phyloP scores from a whole-genome alignment of 345 rosid genomes.

The Sonneratia caseolaris region DNA sequence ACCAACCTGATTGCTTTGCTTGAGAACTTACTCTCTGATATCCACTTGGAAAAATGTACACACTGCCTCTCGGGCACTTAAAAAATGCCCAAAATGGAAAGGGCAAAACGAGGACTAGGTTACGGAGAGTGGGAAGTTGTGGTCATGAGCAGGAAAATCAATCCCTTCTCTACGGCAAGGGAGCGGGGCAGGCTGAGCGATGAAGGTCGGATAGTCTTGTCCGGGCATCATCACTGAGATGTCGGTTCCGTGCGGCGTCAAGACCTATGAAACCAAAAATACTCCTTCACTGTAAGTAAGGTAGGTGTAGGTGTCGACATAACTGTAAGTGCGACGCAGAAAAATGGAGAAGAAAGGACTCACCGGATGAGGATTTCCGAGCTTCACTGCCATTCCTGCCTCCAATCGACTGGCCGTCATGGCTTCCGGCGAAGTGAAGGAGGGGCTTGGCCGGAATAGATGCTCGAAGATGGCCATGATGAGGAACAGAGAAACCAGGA shows the following conservation, averaged over 20 bases:
- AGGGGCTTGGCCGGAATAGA: slow-evolving; percentile 57
- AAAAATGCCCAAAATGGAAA: not conserved
- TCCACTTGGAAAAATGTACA: not conserved
- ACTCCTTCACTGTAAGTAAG: no score
- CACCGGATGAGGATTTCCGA: slow-evolving; percentile 31
- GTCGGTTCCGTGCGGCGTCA: slow-evolving; percentile 33
- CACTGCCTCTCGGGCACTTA: no score
- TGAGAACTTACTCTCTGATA: not conserved
- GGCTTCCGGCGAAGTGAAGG: slow-evolving; percentile 50
- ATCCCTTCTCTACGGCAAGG: slow-evolving; percentile 70
- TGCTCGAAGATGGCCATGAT: slow-evolving; percentile 93
- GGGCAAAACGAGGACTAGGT: not conserved
- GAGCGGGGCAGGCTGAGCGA: slow-evolving; percentile 88
- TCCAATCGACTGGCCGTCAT: slow-evolving; percentile 12
- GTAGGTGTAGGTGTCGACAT: not conserved
- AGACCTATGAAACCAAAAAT: slow-evolving; percentile 22
- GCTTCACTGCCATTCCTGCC: slow-evolving; percentile 28
- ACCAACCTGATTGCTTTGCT: not conserved
- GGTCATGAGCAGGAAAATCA: slow-evolving; percentile 48
- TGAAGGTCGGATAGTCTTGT: slow-evolving; percentile 54
- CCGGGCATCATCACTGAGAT: slow-evolving; percentile 92
- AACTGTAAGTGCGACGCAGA: not conserved
- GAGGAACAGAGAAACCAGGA: slow-evolving; percentile 78
- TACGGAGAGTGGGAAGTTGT: not conserved
- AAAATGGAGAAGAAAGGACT: slow-evolving; percentile 11